Evolutionary conservation across 179 eudicot genomes (phyloP), one percentile per base, ranked within the genome.

Genomic region (Vitellaria paradoxa): DNA sequence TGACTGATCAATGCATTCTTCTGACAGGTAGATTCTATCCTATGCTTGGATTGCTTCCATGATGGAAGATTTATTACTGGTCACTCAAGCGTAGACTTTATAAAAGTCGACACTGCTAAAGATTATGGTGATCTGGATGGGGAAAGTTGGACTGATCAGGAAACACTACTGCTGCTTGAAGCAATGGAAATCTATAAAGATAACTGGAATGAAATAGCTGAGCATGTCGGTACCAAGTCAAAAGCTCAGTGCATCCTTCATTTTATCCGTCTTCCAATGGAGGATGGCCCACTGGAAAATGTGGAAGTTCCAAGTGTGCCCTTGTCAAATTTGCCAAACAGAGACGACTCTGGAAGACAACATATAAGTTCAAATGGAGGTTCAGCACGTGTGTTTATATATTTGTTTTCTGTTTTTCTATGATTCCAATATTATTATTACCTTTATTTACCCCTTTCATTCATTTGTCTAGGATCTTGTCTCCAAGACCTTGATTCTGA

Each of bases 201-300:
- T 72, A 90, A 88, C 85, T 96, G 99, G 99, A 93, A 86, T 82
- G 97, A 93, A 69, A 91, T 96, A 85, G 97, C 98, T 7, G 96
- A 91, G 76, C 91, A 94, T 81, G 97, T 94, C 61, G 92, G 97
- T 24, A 79, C 93, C 45, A 96, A 93, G 89, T 91, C 99, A 68
- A 96, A 96, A 87, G 93, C 98, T 46, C 98, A 96, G 76, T 96
- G 99, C 86, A 93, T 96, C 62, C 91, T 89, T 72, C 99, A 96
- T 80, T 96, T 96, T 82, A 87, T 96, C 70, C 97, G 97, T 65
- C 85, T 96, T 80, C 97, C 98, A 12, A 80, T 88, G 78, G 97
- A 91, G 85, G 96, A 92, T 77, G 84, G 87, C 76, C 79, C 90
- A 73, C 70, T 96, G 86, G 95, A 91, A 74, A 89, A 85, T 46